Evolutionary conservation across 2,329 filamentous ascomycete genomes (phyloP), one percentile per base, ranked within the genome.

Genomic region (Trichoderma koningiopsis): DNA sequence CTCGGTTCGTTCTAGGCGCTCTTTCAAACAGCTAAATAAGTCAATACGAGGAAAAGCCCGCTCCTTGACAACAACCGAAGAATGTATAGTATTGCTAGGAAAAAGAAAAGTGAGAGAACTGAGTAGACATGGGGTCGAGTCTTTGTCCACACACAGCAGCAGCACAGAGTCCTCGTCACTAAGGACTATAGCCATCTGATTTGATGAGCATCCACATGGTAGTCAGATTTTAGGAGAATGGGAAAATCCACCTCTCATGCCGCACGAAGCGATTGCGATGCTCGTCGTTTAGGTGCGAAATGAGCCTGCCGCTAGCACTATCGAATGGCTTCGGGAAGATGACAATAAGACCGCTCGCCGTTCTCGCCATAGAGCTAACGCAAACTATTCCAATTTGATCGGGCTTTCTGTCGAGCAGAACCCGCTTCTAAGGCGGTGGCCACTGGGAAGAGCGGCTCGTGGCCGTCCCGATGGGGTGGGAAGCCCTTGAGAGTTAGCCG

Each of bases 181-280:
- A 13, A 5, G n/a, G 4, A 49, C 19, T 49, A 24, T 16, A 8
- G 10, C 47, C 11, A 27, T 27, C 40, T 22, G 31, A 31, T 49
- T 64, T 64, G 61, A 55, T 33, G 61, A 66, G 63, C 35, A 29
- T 33, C 62, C 62, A 57, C 62, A 8, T 24, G n/a, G 24, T 19
- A 52, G 63, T 67, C 4, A 59, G 64, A 67, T 58, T 59, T 67
- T 67, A 67, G 64, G 55, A 52, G n/a, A 27, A 16, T 29, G 6
- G n/a, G n/a, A 0, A 35, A 4, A 66, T 66, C 63, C 63, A 66
- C 62, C 33, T 13, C 33, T 53, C 60, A 53, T 53, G 43, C 31
- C 24, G 24, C 29, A 24, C 4, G 11, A 24, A 27, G 47, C 47
- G 13, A 49, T 59, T 59, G 55, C 63, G 35, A 67, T 52, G 40